Conservation (phyloP, 78 protist species). For the Chrysochromulina parva region DNA sequence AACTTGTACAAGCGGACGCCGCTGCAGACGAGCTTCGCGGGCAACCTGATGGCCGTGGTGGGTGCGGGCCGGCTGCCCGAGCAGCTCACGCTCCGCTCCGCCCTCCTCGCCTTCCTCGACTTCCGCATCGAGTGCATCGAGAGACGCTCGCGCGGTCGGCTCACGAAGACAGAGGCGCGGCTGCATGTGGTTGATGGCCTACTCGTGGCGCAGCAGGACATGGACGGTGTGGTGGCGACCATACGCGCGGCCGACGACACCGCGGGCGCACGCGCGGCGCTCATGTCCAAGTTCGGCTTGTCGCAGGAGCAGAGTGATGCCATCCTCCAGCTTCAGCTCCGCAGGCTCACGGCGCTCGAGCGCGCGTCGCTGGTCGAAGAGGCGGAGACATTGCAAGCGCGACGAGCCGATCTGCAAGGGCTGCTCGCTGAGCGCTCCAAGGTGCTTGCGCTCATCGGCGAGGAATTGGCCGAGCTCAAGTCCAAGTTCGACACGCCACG, state of each 20-base stretch:
- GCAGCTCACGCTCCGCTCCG: background rate
- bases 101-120: background rate
- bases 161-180: background rate
- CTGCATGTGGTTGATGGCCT: background rate
- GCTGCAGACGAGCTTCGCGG: constrained; percentile 19
- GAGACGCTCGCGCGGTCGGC: background rate
- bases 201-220: background rate
- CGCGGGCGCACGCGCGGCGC: background rate
- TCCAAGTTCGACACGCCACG: background rate
- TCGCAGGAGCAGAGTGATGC: constrained; percentile 6
- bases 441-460: background rate
- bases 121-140: background rate
- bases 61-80: background rate
- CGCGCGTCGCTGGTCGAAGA: background rate
- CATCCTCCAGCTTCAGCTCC: background rate
- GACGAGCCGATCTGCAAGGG: background rate
- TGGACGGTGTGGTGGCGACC: background rate
- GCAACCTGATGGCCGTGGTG: background rate
- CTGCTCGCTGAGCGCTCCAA: background rate
- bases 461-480: background rate
- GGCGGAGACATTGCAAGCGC: background rate
- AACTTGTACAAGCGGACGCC: background rate
- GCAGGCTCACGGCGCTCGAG: constrained; percentile 28
- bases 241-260: background rate
- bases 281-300: background rate